Percentiles rank a stretch among this genome's conserved stretches.
Conservation (phyloP, 495 filamentous ascomycete genomes). For the Mytilinidion resinicola region DNA sequence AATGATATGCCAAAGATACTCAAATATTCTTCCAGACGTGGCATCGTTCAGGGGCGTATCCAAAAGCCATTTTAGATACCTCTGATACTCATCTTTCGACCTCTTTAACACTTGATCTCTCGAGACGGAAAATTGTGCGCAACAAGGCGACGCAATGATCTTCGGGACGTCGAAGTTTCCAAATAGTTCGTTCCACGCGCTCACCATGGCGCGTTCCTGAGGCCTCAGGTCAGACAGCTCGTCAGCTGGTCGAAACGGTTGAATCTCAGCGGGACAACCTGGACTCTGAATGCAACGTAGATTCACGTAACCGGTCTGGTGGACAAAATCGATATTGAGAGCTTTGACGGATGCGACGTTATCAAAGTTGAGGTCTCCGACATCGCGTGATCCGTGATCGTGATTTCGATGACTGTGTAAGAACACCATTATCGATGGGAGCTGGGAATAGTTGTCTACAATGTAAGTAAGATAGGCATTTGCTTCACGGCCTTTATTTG, state of each 20-base stretch:
- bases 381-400: constrained; percentile 6
- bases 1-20: constrained; percentile 69
- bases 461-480: constrained; percentile 47
- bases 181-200: constrained; percentile 15
- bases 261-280: constrained; percentile 48
- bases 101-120: constrained; percentile 45
- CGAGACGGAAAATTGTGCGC: constrained; percentile 65
- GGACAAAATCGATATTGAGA: constrained; percentile 25
- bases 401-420: constrained; percentile 33
- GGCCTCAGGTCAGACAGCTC: not conserved
- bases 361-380: constrained; percentile 5
- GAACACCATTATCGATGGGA: constrained; percentile 41
- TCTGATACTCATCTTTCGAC: constrained; percentile 47
- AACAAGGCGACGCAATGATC: constrained; percentile 48
- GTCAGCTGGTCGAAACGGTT: constrained; percentile 37
- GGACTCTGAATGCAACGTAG: constrained; percentile 45
- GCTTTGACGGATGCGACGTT: constrained; percentile 15
- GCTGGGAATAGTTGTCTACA: constrained; percentile 44
- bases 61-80: constrained; percentile 55
- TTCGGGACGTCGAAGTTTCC: constrained; percentile 9
- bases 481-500: constrained; percentile 45
- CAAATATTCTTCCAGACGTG: constrained; percentile 57
- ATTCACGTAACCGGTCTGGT: constrained; percentile 43
- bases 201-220: constrained; percentile 14
- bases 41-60: constrained; percentile 52